Conservation (phyloP, 2,329 filamentous ascomycete species). For the Aspergillus japonicus region DNA sequence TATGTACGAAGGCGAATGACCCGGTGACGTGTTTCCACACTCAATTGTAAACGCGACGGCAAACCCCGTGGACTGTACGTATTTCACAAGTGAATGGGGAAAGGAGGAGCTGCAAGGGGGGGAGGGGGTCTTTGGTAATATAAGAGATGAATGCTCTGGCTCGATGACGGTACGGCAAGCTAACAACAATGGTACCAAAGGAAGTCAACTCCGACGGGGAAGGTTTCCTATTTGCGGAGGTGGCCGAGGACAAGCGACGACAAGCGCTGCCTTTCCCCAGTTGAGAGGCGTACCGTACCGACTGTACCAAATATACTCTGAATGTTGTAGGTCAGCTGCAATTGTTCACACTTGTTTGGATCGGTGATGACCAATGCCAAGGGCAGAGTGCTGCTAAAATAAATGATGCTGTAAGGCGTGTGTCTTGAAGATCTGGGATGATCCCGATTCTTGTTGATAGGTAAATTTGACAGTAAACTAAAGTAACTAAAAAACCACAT, state of each 20-base stretch:
- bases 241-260: slow-evolving; percentile 6
- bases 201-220: neutral
- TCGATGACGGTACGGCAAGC: neutral
- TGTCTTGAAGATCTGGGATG: neutral
- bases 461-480: no score
- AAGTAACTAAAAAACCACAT: no score
- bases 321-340: neutral
- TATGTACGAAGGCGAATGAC: neutral
- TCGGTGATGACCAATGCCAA: neutral
- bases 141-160: neutral
- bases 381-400: neutral
- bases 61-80: neutral
- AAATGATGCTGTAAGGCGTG: neutral
- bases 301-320: neutral
- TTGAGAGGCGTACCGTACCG: no score
- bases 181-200: slow-evolving; percentile 3
- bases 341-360: neutral
- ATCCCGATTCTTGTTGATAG: no score
- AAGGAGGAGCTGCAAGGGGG: neutral
- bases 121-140: neutral
- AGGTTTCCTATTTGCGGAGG: neutral
- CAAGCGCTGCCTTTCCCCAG: neutral
- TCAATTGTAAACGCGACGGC: neutral
- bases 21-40: neutral
- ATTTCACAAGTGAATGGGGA: neutral